These are phyloP conservation scores for Puccinia triticina DNA, from an alignment of 1,284 basidiomycete species.

Conservation along the genomic window DNA sequence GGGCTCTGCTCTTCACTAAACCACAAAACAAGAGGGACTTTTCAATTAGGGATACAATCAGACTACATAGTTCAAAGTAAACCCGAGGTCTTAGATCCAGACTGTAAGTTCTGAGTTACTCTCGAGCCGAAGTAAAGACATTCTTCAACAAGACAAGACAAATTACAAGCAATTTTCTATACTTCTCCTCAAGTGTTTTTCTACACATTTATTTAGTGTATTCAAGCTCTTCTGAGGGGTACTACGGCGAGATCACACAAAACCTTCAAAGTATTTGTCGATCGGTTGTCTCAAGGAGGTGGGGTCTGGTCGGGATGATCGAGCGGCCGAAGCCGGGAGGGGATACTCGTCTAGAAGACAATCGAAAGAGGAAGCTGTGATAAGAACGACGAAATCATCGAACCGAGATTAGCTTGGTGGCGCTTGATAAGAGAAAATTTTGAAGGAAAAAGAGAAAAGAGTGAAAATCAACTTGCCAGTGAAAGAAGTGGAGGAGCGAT, in stretches of 20 bases:
- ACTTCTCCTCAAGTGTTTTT: no score
- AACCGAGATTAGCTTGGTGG: not conserved
- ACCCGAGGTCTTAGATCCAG: no score
- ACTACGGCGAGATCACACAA: conserved; percentile 70
- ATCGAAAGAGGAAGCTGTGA: conserved; percentile 23
- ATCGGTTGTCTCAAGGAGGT: conserved; percentile 23
- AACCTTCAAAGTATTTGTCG: conserved; percentile 65
- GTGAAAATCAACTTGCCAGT: not conserved
- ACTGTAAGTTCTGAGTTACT: no score
- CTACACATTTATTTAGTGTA: no score
- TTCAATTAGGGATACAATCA: no score
- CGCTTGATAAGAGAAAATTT: not conserved
- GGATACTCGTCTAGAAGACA: conserved; percentile 25
- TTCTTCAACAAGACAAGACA: no score
- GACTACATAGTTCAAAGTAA: no score
- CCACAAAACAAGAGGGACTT: no score
- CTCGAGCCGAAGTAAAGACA: no score
- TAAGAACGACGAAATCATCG: not conserved
- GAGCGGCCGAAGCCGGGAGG: conserved; percentile 63
- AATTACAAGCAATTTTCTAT: no score
- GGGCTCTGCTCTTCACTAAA: no score
- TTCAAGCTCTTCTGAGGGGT: no score
- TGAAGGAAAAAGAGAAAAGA: not conserved
- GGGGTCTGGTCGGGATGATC: conserved; percentile 65
- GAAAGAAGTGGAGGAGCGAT: not conserved